phyloP scores from a whole-genome alignment of 2,329 filamentous ascomycete genomes.

The Colletotrichum eremochloae region DNA sequence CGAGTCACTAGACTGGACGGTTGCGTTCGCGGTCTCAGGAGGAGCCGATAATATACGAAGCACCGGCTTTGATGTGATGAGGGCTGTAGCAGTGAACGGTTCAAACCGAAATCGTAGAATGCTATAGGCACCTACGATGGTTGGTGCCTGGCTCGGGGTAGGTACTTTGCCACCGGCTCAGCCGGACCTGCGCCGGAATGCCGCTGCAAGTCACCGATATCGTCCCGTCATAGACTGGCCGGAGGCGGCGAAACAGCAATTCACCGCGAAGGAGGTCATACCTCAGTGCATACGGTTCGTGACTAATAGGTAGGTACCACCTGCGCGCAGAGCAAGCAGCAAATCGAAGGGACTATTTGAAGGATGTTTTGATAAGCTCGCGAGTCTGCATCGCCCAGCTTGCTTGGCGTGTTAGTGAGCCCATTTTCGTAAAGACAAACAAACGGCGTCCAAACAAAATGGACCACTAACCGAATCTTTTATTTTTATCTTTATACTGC shows the following conservation, averaged over 20 bases:
- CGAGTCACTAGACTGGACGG: slow-evolving; percentile 12
- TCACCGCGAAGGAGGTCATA: not conserved
- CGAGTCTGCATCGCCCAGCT: slow-evolving; percentile 11
- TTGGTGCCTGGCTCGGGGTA: not conserved
- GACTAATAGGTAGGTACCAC: not conserved
- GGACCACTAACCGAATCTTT: not conserved
- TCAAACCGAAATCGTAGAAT: not conserved
- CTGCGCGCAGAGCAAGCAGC: not conserved
- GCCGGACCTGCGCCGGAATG: slow-evolving; percentile 6
- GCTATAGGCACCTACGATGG: not conserved
- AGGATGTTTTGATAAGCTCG: slow-evolving; percentile 7
- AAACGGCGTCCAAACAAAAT: not conserved
- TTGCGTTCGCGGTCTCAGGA: slow-evolving; percentile 12
- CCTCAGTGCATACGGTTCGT: not conserved
- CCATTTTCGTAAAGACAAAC: not conserved
- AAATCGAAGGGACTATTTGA: not conserved
- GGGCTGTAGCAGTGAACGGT: not conserved
- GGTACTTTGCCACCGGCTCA: not conserved
- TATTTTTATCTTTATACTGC: not conserved
- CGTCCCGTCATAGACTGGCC: not conserved
- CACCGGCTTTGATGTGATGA: not conserved
- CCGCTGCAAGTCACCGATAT: not conserved
- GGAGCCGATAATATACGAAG: not conserved
- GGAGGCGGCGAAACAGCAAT: not conserved
- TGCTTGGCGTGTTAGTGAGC: slow-evolving; percentile 12